These are phyloP conservation scores for Laguncularia racemosa DNA, from an alignment of 345 rosid species.

Conservation along the genomic window DNA sequence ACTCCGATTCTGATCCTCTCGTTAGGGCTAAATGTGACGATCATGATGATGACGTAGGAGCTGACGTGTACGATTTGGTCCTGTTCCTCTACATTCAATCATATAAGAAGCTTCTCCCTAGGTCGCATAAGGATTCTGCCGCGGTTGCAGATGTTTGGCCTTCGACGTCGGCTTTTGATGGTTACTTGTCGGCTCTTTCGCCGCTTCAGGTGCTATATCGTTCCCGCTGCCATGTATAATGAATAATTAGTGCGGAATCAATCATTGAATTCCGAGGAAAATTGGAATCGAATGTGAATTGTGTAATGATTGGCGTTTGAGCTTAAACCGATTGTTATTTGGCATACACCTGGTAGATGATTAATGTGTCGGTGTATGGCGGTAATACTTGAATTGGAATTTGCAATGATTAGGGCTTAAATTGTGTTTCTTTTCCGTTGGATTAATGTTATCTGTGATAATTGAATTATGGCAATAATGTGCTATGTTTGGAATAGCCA, in stretches of 20 bases:
- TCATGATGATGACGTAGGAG: conserved; percentile 56
- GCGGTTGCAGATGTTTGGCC: conserved; percentile 99
- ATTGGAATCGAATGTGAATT: background rate
- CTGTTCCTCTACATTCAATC: conserved; percentile 89
- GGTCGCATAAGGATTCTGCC: conserved; percentile 89
- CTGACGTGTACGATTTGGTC: conserved; percentile 80
- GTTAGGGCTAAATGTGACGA: conserved; percentile 39
- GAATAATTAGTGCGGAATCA: background rate
- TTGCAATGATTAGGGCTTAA: too few species aligned
- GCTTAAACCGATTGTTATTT: too few species aligned
- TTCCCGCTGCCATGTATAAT: background rate
- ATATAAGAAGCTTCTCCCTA: conserved; percentile 80
- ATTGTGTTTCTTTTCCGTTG: too few species aligned
- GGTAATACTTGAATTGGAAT: too few species aligned
- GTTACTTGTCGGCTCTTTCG: conserved; percentile 86
- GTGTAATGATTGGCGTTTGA: too few species aligned
- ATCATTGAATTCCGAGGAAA: background rate
- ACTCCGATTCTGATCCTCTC: conserved; percentile 66
- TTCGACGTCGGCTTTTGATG: conserved; percentile 98
- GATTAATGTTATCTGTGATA: too few species aligned
- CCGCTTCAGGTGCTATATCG: conserved; percentile 75
- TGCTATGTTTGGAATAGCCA: too few species aligned
- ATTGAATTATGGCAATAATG: too few species aligned
- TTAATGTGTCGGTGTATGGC: too few species aligned
- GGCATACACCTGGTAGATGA: too few species aligned